Evolutionary conservation across 129 eudicot genomes (phyloP), one percentile per base, ranked within the genome.

Genomic region (Erigeron canadensis): DNA sequence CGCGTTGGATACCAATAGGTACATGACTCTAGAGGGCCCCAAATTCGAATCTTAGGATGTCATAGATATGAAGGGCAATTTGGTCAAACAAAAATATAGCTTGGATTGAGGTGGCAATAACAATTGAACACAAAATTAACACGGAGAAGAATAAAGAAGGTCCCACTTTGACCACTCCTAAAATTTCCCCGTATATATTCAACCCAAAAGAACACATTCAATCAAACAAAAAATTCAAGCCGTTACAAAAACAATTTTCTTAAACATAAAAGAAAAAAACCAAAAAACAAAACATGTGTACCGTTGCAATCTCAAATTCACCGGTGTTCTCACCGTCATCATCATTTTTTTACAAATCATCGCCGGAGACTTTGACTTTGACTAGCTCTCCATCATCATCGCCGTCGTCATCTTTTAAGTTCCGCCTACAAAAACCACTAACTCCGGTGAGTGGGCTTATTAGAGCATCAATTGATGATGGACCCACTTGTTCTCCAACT

Each of bases 311-410:
- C 60, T 84, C 92, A 46, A 84, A 18, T 72, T 87, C 97, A 3
- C 97, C 95, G 8, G 87, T 81, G 0, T 90, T 90, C 72, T 87
- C 97, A 5, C 95, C 95, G 12, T 73, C 89, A 1, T 67, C 86
- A 4, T 73, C 84, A 4, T 64, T 83, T 2, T 75, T 81, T 71
- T 80, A 75, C 74, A 83, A 86, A 59, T 69, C 83, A 0, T 81
- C 88, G 0, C 85, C 88, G 10, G 88, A 80, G 23, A 68, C 78
- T 0, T 83, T 81, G 55, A 50, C 82, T 1, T 65, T 77, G 13
- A 72, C 84, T 21, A 72, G 55, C 78, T 80, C 86, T 0, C 82
- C 85, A n/a, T n/a, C n/a, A 3, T 69, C 88, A 34, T 84, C 96
- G 6, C 81, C 87, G 7, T 53, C 83, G 13, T 63, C 85, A 8